Evolutionary conservation across 2,329 filamentous ascomycete genomes (phyloP), one percentile per base, ranked within the genome.

Genomic region (Aspergillus pseudoterreus): DNA sequence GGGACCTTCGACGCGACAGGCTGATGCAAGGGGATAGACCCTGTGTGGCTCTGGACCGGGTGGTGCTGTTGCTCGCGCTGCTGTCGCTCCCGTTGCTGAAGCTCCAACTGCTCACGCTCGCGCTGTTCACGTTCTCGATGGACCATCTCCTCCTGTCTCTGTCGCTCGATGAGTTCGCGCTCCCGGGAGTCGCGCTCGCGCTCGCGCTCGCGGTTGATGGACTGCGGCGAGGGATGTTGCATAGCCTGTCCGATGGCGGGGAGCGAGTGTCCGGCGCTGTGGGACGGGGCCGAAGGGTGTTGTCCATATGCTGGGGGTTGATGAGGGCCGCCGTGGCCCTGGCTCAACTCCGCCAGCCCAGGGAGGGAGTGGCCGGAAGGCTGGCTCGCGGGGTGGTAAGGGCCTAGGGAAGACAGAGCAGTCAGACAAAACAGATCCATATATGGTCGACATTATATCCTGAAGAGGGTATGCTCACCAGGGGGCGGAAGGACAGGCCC

Each of bases 11-110:
- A 84, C 56, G 92, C 92, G 53, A 96, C 91, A 4, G 92, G 92
- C 71, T 97, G 92, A 72, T 97, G 92, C 62, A 97, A 86, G 49
- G 92, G 90, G 49, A 96, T 89, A 2, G 92, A 90, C 51, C 87
- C 90, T 36, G 89, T 86, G 66, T 89, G 92, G 72, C 87, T 94
- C 70, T 96, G 92, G 66, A 94, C 90, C 22, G 87, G 84, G 54
- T 88, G 82, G 46, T 82, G 81, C 64, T 84, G 85, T 47, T 83
- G 81, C 42, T 76, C 74, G 46, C 74, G 66, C 55, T 84, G 80
- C 41, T 84, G 80, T 39, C 80, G 76, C 57, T 84, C 80, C 50
- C 66, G 52, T 48, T 68, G 85, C 66, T 84, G 80, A 38, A 80
- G 75, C 55, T 84, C 80, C 48, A 67, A 53, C 46, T 69, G 84